phyloP scores from a whole-genome alignment of 441 rosid species.

The Brassica hybrid region DNA sequence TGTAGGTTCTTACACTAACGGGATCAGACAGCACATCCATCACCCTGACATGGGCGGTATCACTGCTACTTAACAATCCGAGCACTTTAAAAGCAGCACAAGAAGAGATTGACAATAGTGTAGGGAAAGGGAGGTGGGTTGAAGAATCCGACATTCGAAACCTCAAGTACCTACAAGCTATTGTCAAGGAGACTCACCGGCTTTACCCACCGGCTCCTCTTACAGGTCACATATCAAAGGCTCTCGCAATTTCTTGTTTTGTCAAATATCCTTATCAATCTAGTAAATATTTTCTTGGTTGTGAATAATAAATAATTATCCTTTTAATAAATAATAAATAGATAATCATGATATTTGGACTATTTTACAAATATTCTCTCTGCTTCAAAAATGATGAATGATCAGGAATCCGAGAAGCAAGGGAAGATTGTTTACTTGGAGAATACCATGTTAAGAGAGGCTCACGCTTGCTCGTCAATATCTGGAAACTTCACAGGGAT shows the following conservation, averaged over 20 bases:
- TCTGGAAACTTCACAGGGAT: slow-evolving; percentile 46
- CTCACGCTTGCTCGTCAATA: slow-evolving; percentile 43
- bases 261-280: background rate
- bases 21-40: slow-evolving; percentile 55
- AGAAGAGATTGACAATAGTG: slow-evolving; percentile 49
- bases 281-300: background rate
- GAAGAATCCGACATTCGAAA: slow-evolving; percentile 52
- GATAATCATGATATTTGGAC: too few relatives aligned
- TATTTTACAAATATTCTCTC: too few relatives aligned
- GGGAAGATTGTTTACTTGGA: slow-evolving; percentile 35
- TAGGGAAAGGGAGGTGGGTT: slow-evolving; percentile 49
- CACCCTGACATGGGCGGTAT: slow-evolving; percentile 51
- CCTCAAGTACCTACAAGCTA: slow-evolving; percentile 52
- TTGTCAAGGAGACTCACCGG: slow-evolving; percentile 58
- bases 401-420: slow-evolving; percentile 39
- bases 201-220: slow-evolving; percentile 56
- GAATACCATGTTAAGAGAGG: slow-evolving; percentile 40
- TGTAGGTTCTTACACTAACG: slow-evolving; percentile 51
- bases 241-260: background rate
- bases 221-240: slow-evolving; percentile 32
- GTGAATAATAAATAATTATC: background rate
- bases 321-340: too few relatives aligned
- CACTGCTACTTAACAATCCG: slow-evolving; percentile 48
- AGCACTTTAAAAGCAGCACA: slow-evolving; percentile 40
- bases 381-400: slow-evolving; percentile 11